Evolutionary conservation across 2,329 filamentous ascomycete genomes (phyloP).

Genomic region (Alternaria ethzedia): DNA sequence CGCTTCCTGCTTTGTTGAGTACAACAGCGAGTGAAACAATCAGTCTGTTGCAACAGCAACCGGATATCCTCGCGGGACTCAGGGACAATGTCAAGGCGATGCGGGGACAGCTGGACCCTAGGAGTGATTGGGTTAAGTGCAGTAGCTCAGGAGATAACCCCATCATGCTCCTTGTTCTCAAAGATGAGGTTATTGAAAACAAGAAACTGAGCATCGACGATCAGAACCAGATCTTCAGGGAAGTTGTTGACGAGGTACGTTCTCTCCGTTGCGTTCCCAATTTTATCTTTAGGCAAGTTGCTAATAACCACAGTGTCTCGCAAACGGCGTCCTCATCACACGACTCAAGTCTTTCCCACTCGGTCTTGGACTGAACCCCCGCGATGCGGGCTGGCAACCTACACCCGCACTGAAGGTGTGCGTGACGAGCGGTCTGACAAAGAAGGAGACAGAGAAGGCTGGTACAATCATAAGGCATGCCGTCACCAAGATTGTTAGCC

Average conservation of each 20-base stretch:
- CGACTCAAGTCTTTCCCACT: slow-evolving; percentile 78
- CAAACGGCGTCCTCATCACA: slow-evolving; percentile 89
- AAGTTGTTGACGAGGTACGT: slow-evolving; percentile 93
- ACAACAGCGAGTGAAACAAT: slow-evolving; percentile 96
- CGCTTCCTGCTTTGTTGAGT: slow-evolving; percentile 88
- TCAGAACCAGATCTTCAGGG: slow-evolving; percentile 83
- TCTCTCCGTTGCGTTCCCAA: neutral
- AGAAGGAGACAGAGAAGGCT: slow-evolving; percentile 95
- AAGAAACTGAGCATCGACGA: slow-evolving; percentile 74
- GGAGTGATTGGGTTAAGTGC: slow-evolving; percentile 90
- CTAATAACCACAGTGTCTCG: slow-evolving; percentile 66
- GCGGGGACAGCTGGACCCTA: slow-evolving; percentile 85
- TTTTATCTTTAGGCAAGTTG: neutral
- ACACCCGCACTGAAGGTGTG: slow-evolving; percentile 89
- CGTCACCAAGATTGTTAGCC: slow-evolving; percentile 86
- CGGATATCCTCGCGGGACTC: slow-evolving; percentile 78
- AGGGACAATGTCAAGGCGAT: slow-evolving; percentile 87
- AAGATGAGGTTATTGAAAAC: slow-evolving; percentile 77
- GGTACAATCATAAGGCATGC: slow-evolving; percentile 87
- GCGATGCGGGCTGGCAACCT: slow-evolving; percentile 71
- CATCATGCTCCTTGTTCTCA: slow-evolving; percentile 81
- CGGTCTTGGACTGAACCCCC: slow-evolving; percentile 64
- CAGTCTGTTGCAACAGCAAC: slow-evolving; percentile 82
- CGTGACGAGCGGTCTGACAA: slow-evolving; percentile 83
- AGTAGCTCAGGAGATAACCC: slow-evolving; percentile 85